A percentile compares a stretch with the other conserved stretches of the same genome.
These are phyloP conservation scores for Cytospora piceicola DNA, from an alignment of 2,329 filamentous ascomycete species.

Conservation along the genomic window DNA sequence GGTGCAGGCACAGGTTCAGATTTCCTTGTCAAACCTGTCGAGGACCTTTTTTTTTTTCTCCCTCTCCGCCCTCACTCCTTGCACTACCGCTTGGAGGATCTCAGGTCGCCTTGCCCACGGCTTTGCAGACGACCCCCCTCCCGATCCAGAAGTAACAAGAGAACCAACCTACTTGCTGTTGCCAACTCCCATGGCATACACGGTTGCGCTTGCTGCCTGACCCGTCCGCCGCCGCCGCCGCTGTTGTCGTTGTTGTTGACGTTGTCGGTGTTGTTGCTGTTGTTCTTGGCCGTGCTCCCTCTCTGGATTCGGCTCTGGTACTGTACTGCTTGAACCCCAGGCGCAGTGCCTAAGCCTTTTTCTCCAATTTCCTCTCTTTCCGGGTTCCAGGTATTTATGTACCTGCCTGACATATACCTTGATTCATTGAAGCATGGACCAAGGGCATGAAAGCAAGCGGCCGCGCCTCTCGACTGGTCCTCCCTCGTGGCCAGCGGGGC, in stretches of 20 bases:
- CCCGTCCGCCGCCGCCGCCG: constrained; percentile 36
- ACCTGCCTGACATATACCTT: constrained; percentile 45
- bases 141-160: constrained; percentile 1
- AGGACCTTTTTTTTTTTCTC: not conserved
- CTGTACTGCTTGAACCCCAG: constrained; percentile 21
- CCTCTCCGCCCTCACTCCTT: constrained; percentile 22
- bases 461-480: constrained; percentile 56
- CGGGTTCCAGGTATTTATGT: constrained; percentile 40
- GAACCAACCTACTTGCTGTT: not conserved
- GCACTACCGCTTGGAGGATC: constrained; percentile 22
- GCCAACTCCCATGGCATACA: constrained; percentile 34
- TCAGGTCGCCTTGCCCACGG: constrained; percentile 21
- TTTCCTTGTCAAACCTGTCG: constrained; percentile 27
- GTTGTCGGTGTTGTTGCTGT: not conserved
- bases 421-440: constrained; percentile 57
- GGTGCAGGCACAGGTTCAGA: constrained; percentile 18
- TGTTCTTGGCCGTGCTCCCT: constrained; percentile 18
- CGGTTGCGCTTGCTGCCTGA: constrained; percentile 42
- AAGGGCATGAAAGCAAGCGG: constrained; percentile 63
- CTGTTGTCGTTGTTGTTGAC: not conserved
- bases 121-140: constrained; percentile 18
- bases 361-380: constrained; percentile 31
- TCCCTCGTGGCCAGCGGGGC: constrained; percentile 50
- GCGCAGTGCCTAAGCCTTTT: constrained; percentile 29
- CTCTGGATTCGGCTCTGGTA: constrained; percentile 31